Base-by-base conservation (phyloP, 495 filamentous ascomycete species). In the Cercophora newfieldiana region DNA sequence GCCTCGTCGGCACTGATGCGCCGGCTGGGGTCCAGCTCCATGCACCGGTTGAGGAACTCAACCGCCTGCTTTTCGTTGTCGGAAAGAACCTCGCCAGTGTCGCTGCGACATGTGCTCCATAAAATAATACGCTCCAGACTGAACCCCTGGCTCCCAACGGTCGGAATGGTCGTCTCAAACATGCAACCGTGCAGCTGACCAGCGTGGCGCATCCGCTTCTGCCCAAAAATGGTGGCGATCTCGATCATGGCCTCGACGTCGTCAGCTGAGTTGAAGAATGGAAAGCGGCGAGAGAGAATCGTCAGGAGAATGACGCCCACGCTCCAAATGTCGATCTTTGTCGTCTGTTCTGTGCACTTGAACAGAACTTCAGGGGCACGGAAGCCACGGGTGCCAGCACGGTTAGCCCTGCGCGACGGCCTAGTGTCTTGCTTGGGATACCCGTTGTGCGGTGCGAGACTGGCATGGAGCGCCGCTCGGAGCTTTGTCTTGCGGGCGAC, bases 241-340 rank as follows among this genome's bases (percentile, higher is more conserved):
- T 99, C 95, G 63, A 99, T 92, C 85, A 97, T 90, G 28, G 96
- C 95, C 71, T 99, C 95, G 57, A 99, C 87, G 68, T 99, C 95
- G 73, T 99, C 95, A 14, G 92, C 89, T 44, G 91, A 94, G 79
- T 99, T 97, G 83, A 99, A 99, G 80, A 99, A 99, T 48, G 95
- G 95, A 69, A 99, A 99, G 7, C 95, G 90, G 59, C 87, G 88
- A 16, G 91, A 90, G 8, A 99, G 83, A 53, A 99, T 88, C 1
- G 95, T 98, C 14, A 99, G 80, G 1, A 99, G 86, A 64, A 98
- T 96, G 7, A 99, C 93, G 22, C 95, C 95, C 0, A 89, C 93
- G 16, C 93, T 97, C 95, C 95, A 99, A 71, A 99, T 90, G 75
- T 99, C 95, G 68, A 99, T 94, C 74, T 92, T 92, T 7, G 90